Percentiles rank a stretch among this genome's conserved stretches.
These are phyloP conservation scores for Petunia hybrid DNA, from an alignment of 305 asterid genomes.

Conservation along the genomic window DNA sequence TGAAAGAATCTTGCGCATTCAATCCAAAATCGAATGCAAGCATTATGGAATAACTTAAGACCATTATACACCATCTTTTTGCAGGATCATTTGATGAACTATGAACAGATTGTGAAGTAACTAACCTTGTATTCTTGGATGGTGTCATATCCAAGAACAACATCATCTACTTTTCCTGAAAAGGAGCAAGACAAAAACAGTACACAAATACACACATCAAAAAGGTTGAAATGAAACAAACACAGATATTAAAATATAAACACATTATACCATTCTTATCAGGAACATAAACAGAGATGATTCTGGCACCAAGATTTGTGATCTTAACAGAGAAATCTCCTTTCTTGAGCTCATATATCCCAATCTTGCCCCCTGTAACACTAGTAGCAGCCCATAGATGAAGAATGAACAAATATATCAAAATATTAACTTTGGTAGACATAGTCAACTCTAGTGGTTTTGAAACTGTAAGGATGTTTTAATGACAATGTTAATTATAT, in stretches of 20 bases:
- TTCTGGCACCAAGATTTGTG: constrained; percentile 56
- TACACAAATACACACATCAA: neutral
- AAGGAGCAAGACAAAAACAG: neutral
- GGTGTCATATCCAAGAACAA: constrained; percentile 83
- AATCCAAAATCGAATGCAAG: too few relatives aligned
- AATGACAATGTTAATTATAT: neutral
- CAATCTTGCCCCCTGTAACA: constrained; percentile 16
- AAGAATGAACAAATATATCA: constrained; percentile 15
- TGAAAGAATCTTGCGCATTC: too few relatives aligned
- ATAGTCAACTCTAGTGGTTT: neutral
- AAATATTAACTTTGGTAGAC: neutral
- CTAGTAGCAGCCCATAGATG: neutral
- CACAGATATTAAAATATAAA: neutral
- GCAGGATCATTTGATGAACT: too few relatives aligned
- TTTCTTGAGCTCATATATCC: constrained; percentile 48
- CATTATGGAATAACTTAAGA: too few relatives aligned
- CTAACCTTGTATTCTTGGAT: constrained; percentile 64
- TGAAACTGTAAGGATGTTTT: neutral
- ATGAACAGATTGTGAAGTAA: neutral
- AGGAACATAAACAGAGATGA: constrained; percentile 55
- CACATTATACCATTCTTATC: constrained; percentile 47
- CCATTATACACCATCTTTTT: too few relatives aligned
- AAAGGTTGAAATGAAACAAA: neutral
- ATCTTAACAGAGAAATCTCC: constrained; percentile 52
- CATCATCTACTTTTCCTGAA: constrained; percentile 68